phyloP scores from a whole-genome alignment of 208 protist genomes.

The Leishmania aethiopica region DNA sequence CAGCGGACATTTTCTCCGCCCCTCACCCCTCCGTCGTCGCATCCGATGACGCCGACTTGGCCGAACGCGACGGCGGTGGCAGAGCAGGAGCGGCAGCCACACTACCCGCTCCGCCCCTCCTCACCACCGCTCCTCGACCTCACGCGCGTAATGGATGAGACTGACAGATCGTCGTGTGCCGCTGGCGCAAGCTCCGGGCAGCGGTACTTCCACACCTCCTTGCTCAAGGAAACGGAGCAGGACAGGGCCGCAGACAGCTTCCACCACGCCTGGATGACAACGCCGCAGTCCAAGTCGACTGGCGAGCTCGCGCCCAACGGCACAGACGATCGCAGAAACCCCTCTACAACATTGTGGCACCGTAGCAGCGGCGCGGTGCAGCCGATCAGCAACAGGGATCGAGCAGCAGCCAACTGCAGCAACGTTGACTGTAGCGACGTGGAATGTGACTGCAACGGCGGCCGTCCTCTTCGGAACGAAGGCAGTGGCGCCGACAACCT shows the following conservation, averaged over 20 bases:
- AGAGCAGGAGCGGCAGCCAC: conserved; percentile 10
- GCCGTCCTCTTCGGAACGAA: not conserved
- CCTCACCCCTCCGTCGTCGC: not conserved
- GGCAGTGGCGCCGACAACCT: not conserved
- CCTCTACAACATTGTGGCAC: not conserved
- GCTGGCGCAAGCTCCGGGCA: not conserved
- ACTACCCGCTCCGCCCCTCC: not conserved
- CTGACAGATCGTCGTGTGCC: not conserved
- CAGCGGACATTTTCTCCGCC: not conserved
- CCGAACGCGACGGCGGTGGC: not conserved
- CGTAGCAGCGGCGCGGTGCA: not conserved
- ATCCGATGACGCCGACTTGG: not conserved
- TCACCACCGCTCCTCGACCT: not conserved
- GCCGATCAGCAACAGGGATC: not conserved
- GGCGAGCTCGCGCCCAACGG: not conserved
- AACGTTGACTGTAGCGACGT: not conserved
- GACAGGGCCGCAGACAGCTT: not conserved
- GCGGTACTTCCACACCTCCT: conserved; percentile 4
- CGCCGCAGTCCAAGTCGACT: not conserved
- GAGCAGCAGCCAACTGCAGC: not conserved
- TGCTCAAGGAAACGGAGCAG: not conserved
- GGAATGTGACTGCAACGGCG: not conserved
- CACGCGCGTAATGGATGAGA: not conserved
- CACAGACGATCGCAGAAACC: not conserved
- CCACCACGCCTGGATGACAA: not conserved